Base-by-base conservation (phyloP, 306 rosid species). In the Quercus berberidifolia region DNA sequence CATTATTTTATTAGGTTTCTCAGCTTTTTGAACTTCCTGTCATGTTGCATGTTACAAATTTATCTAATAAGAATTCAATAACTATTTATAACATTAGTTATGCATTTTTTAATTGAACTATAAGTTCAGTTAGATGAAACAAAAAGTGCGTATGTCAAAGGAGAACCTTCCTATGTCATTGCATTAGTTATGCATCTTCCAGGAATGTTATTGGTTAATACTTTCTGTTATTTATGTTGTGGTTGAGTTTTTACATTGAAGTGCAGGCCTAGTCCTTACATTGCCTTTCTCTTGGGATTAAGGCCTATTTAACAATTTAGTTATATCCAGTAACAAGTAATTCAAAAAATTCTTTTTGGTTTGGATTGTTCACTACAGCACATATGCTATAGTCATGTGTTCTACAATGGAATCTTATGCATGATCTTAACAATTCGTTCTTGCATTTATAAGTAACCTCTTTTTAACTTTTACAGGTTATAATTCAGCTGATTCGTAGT, bases 401-500 rank as follows among this genome's bases (percentile, higher is more conserved):
- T 26, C 55, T 74, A 78, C 71, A 41, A 57, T 63, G 51, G n/a
- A 33, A 43, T 82, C 41, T 65, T 58, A 77, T 55, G 46, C 80
- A 71, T 78, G 62, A 35, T 78, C 28, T 76, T 73, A 78, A 49
- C 46, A 68, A 56, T 11, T 65, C 26, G 55, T 65, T 80, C 67
- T 58, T 71, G 77, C 60, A 70, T 51, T 79, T 59, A 25, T 71
- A 70, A 77, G 67, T 75, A 79, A 73, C 49, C 59, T 80, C 71
- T 75, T 76, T 74, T 79, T 70, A 30, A 74, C 52, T 82, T 55
- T 85, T 64, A 69, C 83, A 96, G 98, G 96, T 96, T 68, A 88
- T 96, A 79, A 86, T 91, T 78, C 96, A 87, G 76, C 84, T 93
- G 87, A 86, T 90, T 80, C 89, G 93, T 72, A 84, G 91, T 81